Percentiles rank a stretch among this genome's conserved stretches.
Evolutionary conservation across 1,139 yeast species (phyloP).

Genomic region (Wickerhamomyces sp.): DNA sequence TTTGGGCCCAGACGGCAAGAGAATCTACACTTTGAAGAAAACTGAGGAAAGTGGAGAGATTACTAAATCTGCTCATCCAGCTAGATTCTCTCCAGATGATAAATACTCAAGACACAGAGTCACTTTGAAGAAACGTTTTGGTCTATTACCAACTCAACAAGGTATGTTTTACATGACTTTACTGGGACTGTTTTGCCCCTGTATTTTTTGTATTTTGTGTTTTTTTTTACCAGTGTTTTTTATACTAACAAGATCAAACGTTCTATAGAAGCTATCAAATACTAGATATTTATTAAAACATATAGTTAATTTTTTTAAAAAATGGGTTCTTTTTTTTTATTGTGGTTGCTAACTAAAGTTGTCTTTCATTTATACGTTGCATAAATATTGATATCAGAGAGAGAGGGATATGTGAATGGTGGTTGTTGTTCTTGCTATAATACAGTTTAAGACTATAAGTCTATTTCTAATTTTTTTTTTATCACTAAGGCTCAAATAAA

Average conservation of each 20-base stretch:
- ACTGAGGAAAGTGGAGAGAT: conserved; percentile 79
- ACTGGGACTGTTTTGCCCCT: neutral
- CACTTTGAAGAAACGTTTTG: conserved; percentile 92
- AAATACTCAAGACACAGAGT: conserved; percentile 99
- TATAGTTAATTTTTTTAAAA: neutral
- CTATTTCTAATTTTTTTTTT: neutral
- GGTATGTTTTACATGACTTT: conserved; percentile 17
- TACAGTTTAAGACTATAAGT: neutral
- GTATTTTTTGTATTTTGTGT: neutral
- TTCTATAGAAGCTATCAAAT: conserved; percentile 16
- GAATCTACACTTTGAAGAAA: conserved; percentile 90
- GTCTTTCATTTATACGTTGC: no score
- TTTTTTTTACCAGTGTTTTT: no score
- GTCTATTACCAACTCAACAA: conserved; percentile 83
- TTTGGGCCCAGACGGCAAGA: conserved; percentile 87
- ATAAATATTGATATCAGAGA: no score
- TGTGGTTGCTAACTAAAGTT: no score
- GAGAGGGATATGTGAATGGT: no score
- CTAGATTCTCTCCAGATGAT: conserved; percentile 99
- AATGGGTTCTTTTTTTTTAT: neutral
- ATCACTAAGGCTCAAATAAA: no score
- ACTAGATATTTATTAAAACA: no score
- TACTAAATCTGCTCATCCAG: conserved; percentile 99
- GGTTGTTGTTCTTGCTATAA: no score
- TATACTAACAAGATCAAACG: neutral